A percentile compares a stretch with the other conserved stretches of the same genome.
phyloP scores from a whole-genome alignment of 2,329 filamentous ascomycete genomes.

The Neonectria ditissima region DNA sequence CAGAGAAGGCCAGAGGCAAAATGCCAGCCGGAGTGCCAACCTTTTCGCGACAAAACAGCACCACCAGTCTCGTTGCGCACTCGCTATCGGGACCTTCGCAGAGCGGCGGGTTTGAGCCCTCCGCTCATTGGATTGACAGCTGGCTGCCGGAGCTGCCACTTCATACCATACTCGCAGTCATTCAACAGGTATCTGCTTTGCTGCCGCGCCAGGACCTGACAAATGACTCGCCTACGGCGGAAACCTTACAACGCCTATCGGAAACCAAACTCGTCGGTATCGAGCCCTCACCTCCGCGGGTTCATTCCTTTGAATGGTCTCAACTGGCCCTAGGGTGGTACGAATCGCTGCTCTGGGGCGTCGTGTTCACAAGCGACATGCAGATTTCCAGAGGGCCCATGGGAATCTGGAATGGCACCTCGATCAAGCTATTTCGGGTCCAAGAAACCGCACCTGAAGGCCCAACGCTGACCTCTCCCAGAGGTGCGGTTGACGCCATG shows the following conservation, averaged over 20 bases:
- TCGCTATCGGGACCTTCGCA: slow-evolving; percentile 68
- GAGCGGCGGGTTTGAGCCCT: slow-evolving; percentile 78
- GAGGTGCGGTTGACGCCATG: slow-evolving; percentile 92
- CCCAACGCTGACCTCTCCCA: slow-evolving; percentile 83
- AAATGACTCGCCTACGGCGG: slow-evolving; percentile 57
- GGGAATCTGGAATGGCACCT: slow-evolving; percentile 93
- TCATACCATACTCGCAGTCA: slow-evolving; percentile 84
- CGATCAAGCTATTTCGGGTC: slow-evolving; percentile 88
- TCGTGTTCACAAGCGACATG: slow-evolving; percentile 93
- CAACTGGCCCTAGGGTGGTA: slow-evolving; percentile 94
- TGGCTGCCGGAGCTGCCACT: slow-evolving; percentile 94
- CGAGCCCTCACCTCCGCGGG: slow-evolving; percentile 78
- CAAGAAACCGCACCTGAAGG: slow-evolving; percentile 85
- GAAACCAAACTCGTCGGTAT: slow-evolving; percentile 75
- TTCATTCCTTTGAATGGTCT: slow-evolving; percentile 96
- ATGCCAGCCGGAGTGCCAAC: slow-evolving; percentile 86
- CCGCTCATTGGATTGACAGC: slow-evolving; percentile 86
- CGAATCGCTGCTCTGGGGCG: slow-evolving; percentile 92
- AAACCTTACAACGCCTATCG: slow-evolving; percentile 66
- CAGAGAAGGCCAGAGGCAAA: slow-evolving; percentile 95
- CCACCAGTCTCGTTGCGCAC: slow-evolving; percentile 79
- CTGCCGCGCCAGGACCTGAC: slow-evolving; percentile 64
- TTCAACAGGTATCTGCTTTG: slow-evolving; percentile 72
- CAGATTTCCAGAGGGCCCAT: slow-evolving; percentile 86
- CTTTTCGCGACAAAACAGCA: slow-evolving; percentile 92